Evolutionary conservation across 768 basidiomycete genomes (phyloP), one percentile per base, ranked within the genome.

Genomic region (Amyloporia xantha): DNA sequence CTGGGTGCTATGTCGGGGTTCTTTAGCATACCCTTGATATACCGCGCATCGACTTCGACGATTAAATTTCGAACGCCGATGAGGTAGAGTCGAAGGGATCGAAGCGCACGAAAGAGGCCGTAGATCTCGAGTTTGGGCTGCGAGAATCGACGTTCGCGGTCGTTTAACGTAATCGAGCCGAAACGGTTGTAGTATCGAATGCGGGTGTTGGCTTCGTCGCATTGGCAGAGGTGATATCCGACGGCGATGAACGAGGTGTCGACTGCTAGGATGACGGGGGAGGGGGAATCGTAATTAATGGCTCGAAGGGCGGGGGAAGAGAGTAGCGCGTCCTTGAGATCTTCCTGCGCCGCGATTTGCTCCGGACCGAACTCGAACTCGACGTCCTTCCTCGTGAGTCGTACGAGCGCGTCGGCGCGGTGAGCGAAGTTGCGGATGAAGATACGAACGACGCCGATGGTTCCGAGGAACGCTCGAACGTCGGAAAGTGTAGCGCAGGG

Each of bases 1-100:
- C 62, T 68, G 0, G 71, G 72, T 1, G 66, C 61, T 0, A 70
- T 56, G 25, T 71, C 68, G 0, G 68, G 71, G 30, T 71, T 69
- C 23, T 67, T 66, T 0, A 73, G 45, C 67, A 68, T 72, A 2
- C 67, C 71, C 20, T 61, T 57, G 26, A 73, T 63, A 45, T 70
- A 75, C 4, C 59, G 54, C 0, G 70, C 68, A 44, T 74, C 68
- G 1, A 70, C 65, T 48, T 72, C 68, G 13, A 73, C 60, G 0
- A 63, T 49, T 0, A 76, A 53, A 10, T 68, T 65, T 4, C 42
- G 49, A 4, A 50, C 41, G 5, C 50, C 50, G 11, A 47, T 45
- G 19, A 51, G 44, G 39, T 33, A 47, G 44, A 46, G 28, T 4
- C 26, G 26, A 4, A 41, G 27, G 4, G 44, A 43, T 6, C 25